These are phyloP conservation scores for Phytophthora sojae DNA, from an alignment of 352 stramenopile species.

Conservation along the genomic window DNA sequence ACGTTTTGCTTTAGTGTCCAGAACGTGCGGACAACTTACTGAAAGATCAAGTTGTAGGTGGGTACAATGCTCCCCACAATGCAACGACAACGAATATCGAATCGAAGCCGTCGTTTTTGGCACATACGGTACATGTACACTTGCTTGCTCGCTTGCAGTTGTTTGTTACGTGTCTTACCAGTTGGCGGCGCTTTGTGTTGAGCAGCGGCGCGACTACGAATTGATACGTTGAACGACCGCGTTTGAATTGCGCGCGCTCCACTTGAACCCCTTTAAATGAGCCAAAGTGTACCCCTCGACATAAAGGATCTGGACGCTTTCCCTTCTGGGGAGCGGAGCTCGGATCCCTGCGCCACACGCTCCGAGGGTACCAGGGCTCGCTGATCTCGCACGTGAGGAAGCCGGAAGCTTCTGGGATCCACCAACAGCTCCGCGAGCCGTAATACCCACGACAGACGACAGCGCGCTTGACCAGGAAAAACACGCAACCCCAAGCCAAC, in stretches of 20 bases:
- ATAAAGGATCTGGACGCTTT: slow-evolving; percentile 19
- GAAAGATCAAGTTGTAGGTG: slow-evolving; percentile 34
- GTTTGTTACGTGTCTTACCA: slow-evolving; percentile 2
- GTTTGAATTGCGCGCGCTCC: not conserved
- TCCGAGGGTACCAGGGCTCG: slow-evolving; percentile 13
- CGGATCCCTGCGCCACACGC: slow-evolving; percentile 3
- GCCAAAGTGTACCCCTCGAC: not conserved
- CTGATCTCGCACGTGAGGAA: slow-evolving; percentile 19
- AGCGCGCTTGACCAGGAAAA: slow-evolving; percentile 3
- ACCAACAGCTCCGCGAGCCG: not conserved
- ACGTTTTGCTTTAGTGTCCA: slow-evolving; percentile 8
- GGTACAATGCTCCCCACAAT: slow-evolving; percentile 16
- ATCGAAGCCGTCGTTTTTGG: not conserved
- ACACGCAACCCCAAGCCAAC: not conserved
- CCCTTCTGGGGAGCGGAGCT: not conserved
- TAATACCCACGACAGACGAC: slow-evolving; percentile 12
- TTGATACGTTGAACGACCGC: slow-evolving; percentile 1
- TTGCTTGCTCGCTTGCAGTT: not conserved
- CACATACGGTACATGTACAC: not conserved
- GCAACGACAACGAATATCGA: slow-evolving; percentile 18
- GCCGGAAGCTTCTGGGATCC: slow-evolving; percentile 26
- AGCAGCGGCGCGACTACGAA: not conserved
- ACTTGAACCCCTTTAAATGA: slow-evolving; percentile 10
- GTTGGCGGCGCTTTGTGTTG: not conserved
- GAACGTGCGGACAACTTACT: slow-evolving; percentile 18